Conservation (phyloP, 23 red algal species). For the Gracilariopsis chorda region DNA sequence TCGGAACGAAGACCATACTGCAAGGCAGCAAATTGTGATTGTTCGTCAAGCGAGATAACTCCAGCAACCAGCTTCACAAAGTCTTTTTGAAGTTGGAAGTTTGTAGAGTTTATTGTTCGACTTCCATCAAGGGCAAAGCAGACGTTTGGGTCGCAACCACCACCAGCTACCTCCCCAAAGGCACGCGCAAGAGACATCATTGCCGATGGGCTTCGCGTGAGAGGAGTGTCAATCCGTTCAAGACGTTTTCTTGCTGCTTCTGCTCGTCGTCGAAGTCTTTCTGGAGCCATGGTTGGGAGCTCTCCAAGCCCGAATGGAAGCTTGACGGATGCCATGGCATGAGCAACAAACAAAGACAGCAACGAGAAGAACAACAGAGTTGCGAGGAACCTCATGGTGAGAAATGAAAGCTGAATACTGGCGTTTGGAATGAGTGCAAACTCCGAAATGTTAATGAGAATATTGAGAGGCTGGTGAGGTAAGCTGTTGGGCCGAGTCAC, state of each 20-base stretch:
- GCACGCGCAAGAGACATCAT: neutral
- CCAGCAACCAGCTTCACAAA: conserved; percentile 8
- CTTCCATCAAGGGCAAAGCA: conserved; percentile 15
- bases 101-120: neutral
- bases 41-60: conserved; percentile 8
- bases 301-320: neutral
- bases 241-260: neutral
- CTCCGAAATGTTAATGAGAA: no score
- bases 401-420: no score
- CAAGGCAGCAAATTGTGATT: conserved; percentile 9
- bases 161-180: neutral
- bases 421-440: no score
- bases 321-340: no score
- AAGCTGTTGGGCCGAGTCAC: no score
- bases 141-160: conserved; percentile 18
- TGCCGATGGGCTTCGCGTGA: neutral
- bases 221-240: neutral
- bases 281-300: neutral
- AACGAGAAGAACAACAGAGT: neutral
- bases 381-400: neutral
- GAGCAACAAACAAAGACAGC: neutral
- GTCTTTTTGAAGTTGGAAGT: conserved; percentile 9
- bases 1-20: neutral
- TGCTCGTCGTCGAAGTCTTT: neutral
- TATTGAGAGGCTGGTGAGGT: no score